These are phyloP conservation scores for Stagonosporopsis tanaceti DNA, from an alignment of 2,329 filamentous ascomycete genomes.

Conservation along the genomic window DNA sequence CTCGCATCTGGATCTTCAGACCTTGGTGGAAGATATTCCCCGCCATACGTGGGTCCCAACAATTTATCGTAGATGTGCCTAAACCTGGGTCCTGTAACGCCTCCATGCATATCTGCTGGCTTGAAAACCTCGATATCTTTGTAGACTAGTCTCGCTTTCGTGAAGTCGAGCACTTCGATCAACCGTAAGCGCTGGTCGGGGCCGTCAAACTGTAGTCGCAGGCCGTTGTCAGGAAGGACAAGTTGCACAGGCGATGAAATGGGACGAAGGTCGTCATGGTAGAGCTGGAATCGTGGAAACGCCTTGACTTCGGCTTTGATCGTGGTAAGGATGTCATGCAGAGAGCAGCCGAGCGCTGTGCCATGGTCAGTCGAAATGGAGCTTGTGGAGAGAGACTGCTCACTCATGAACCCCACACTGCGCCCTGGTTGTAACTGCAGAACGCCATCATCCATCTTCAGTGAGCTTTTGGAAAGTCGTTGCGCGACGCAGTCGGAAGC, in stretches of 20 bases:
- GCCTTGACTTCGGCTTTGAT: slow-evolving; percentile 85
- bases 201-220: slow-evolving; percentile 92
- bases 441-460: slow-evolving; percentile 41
- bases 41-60: slow-evolving; percentile 92
- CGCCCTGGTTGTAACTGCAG: slow-evolving; percentile 44
- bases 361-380: slow-evolving; percentile 21
- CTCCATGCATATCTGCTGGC: slow-evolving; percentile 50
- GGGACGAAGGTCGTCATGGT: slow-evolving; percentile 79
- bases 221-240: slow-evolving; percentile 80
- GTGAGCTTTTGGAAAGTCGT: neutral
- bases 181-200: slow-evolving; percentile 89
- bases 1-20: slow-evolving; percentile 60
- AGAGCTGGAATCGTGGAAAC: slow-evolving; percentile 83
- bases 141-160: slow-evolving; percentile 83
- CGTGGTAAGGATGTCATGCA: slow-evolving; percentile 87
- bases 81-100: slow-evolving; percentile 73
- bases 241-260: slow-evolving; percentile 78
- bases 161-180: slow-evolving; percentile 91
- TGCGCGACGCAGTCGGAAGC: slow-evolving; percentile 20
- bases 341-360: slow-evolving; percentile 84
- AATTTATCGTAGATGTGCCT: slow-evolving; percentile 90
- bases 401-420: slow-evolving; percentile 53
- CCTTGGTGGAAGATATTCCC: slow-evolving; percentile 81
- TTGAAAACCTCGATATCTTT: slow-evolving; percentile 82
- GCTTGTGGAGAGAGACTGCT: slow-evolving; percentile 1